Conservation (phyloP, 108 stramenopile species). For the Schizochytrium sp. region DNA sequence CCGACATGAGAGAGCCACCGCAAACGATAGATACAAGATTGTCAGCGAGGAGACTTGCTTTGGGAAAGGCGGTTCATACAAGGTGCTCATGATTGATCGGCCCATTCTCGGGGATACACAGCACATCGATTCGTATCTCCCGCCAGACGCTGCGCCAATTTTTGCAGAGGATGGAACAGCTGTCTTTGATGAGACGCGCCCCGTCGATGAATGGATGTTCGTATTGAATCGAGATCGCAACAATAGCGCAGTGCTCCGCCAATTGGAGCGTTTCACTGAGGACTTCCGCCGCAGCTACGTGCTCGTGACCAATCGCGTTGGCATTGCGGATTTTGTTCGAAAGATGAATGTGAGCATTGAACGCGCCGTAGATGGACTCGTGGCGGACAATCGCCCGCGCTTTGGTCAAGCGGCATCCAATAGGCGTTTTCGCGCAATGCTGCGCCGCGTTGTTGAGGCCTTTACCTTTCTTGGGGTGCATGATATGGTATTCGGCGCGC, state of each 20-base stretch:
- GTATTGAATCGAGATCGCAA: background rate
- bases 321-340: background rate
- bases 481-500: background rate
- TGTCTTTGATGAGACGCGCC: background rate
- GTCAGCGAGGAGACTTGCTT: background rate
- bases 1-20: background rate
- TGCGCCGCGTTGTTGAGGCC: background rate
- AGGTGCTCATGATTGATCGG: background rate
- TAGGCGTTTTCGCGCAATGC: background rate
- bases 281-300: background rate
- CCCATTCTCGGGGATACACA: background rate
- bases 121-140: background rate
- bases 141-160: background rate
- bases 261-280: background rate
- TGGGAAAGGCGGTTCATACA: background rate
- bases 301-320: background rate
- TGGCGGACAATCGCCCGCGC: background rate
- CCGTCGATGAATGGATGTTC: constrained; percentile 12
- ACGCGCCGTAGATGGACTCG: background rate
- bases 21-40: background rate
- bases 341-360: background rate
- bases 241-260: background rate
- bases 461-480: background rate
- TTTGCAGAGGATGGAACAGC: background rate
- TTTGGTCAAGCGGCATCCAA: background rate